Base-by-base conservation (phyloP, 2,329 filamentous ascomycete genomes). In the Knufia petricola region DNA sequence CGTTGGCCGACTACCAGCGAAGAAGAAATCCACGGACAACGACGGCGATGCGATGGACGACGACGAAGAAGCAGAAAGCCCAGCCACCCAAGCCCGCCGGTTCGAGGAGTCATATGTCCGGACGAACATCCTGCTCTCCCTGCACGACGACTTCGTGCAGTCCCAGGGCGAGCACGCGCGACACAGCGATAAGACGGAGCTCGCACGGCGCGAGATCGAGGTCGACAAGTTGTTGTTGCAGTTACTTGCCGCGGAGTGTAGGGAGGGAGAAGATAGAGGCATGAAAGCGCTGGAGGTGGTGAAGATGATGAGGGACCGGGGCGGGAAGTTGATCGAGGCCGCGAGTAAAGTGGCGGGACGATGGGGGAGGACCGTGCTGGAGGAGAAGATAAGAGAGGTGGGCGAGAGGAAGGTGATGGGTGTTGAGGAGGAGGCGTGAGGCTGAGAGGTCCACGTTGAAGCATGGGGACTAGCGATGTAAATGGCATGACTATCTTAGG, bases 231-330 rank as follows among this genome's bases (percentile, higher is more conserved):
- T 84, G 37, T 72, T 98, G 44, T 71, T 98, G 55, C 88, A 95
- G 70, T 76, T 96, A 63, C 73, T 98, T 61, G 89, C 87, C 2
- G 72, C 84, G 4, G 92, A 96, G 70, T 98, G 92, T 64, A 81
- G 88, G 51, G 87, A 92, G 57, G 87, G 88, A 38, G 92, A 98
- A 65, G 89, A 96, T 54, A 76, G 85, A 24, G 90, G 89, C 4
- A 95, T 95, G 87, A 87, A 90, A 57, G 90, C 90, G 0, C 71
- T 98, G 30, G 94, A 98, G 68, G 77, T 96, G 60, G 92, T 94
- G 24, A 75, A 78, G 53, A 72, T 98, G 60, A 85, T 98, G 82
- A 78, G 77, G 38, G 89, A 96, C 68, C 75, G 80, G 39, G 85
- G 79, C 52, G 90, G 90, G 15, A 83, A 85, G 64, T 95, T 95